Evolutionary conservation across 2,329 filamentous ascomycete species (phyloP).

Genomic region (Fusarium sublunatum): DNA sequence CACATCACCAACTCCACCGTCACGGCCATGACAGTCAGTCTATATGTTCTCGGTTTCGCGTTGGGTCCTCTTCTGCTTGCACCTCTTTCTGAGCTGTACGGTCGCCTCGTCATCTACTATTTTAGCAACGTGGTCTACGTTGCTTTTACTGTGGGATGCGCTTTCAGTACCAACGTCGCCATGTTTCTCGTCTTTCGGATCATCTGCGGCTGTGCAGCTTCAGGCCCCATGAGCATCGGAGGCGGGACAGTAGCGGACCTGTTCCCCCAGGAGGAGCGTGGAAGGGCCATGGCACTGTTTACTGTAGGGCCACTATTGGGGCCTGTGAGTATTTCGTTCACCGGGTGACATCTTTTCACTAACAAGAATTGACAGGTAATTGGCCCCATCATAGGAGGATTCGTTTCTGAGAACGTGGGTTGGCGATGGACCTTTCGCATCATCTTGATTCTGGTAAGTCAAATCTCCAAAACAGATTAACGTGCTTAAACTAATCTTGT

Average conservation of each 20-base stretch:
- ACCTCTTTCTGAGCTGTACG: slow-evolving; percentile 34
- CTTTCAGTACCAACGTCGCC: slow-evolving; percentile 16
- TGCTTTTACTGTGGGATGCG: slow-evolving; percentile 24
- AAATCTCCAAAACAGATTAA: too few relatives aligned
- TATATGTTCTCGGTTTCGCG: slow-evolving; percentile 33
- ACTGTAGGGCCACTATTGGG: slow-evolving; percentile 69
- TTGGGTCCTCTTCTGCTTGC: slow-evolving; percentile 35
- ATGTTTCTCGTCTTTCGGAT: slow-evolving; percentile 38
- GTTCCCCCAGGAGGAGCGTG: slow-evolving; percentile 52
- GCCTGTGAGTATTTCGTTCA: slow-evolving; percentile 50
- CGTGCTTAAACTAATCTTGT: background rate
- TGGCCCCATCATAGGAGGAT: slow-evolving; percentile 55
- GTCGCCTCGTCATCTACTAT: slow-evolving; percentile 30
- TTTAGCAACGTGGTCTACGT: slow-evolving; percentile 18
- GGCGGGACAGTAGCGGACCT: slow-evolving; percentile 36
- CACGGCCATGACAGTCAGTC: slow-evolving; percentile 27
- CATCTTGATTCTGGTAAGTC: slow-evolving; percentile 54
- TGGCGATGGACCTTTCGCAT: slow-evolving; percentile 65
- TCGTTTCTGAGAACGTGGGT: slow-evolving; percentile 57
- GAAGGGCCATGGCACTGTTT: slow-evolving; percentile 72
- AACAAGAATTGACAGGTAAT: slow-evolving; percentile 13
- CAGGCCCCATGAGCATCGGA: slow-evolving; percentile 32
- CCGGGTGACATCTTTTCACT: rapidly evolving
- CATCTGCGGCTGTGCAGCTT: slow-evolving; percentile 32
- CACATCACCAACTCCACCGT: slow-evolving; percentile 16